These are phyloP conservation scores for Pythium phragmiticola DNA, from an alignment of 352 stramenopile species.

Conservation along the genomic window DNA sequence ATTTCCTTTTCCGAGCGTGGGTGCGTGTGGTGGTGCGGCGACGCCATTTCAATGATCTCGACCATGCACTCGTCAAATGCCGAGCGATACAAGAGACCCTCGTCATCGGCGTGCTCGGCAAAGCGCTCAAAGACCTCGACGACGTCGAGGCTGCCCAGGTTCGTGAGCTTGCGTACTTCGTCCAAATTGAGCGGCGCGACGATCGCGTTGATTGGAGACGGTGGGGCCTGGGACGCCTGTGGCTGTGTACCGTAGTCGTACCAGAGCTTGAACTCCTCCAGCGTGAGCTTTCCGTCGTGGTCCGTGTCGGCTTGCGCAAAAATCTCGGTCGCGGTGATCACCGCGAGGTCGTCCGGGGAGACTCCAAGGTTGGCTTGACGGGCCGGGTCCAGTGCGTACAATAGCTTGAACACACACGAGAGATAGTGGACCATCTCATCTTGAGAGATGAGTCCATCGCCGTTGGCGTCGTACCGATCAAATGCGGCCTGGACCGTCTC, in stretches of 20 bases:
- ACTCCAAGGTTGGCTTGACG: conserved; percentile 53
- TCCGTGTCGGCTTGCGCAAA: conserved; percentile 89
- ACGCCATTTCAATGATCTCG: conserved; percentile 67
- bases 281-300: conserved; percentile 76
- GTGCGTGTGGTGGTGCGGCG: conserved; percentile 22
- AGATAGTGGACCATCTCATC: conserved; percentile 88
- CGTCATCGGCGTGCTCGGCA: conserved; percentile 60
- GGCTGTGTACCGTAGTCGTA: conserved; percentile 38
- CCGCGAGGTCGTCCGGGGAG: conserved; percentile 59
- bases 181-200: conserved; percentile 71
- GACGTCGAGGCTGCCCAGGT: conserved; percentile 78
- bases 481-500: conserved; percentile 77
- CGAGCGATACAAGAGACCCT: conserved; percentile 57
- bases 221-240: conserved; percentile 42
- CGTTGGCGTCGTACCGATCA: conserved; percentile 82
- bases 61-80: conserved; percentile 77
- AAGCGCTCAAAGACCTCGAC: conserved; percentile 87
- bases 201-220: conserved; percentile 57
- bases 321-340: conserved; percentile 67
- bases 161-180: conserved; percentile 82
- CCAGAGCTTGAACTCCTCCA: conserved; percentile 87
- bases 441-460: conserved; percentile 79
- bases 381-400: conserved; percentile 73
- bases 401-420: conserved; percentile 77
- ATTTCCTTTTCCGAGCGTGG: conserved; percentile 64